These are phyloP conservation scores for Aspergillus asperescens DNA, from an alignment of 495 filamentous ascomycete genomes.

Conservation along the genomic window DNA sequence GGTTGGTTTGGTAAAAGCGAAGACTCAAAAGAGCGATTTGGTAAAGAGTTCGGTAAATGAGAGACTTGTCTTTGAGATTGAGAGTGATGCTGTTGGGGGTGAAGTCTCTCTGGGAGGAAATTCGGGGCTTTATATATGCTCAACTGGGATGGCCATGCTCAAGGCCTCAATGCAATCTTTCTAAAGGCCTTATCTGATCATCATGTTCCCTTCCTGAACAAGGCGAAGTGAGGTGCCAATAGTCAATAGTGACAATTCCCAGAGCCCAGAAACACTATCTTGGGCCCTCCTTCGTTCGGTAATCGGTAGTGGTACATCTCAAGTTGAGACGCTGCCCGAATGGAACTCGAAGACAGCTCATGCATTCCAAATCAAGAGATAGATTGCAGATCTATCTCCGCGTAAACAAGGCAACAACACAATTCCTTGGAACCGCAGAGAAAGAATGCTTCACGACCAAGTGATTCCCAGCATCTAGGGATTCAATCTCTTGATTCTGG, in stretches of 20 bases:
- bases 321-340: not conserved
- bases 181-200: slow-evolving; percentile 3
- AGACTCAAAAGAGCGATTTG: not conserved
- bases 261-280: slow-evolving; percentile 8
- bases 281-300: not conserved
- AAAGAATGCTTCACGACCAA: not conserved
- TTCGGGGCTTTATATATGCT: slow-evolving; percentile 20
- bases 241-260: slow-evolving; percentile 4
- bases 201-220: slow-evolving; percentile 4
- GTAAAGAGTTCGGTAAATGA: slow-evolving; percentile 5
- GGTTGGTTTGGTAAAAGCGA: slow-evolving; percentile 1
- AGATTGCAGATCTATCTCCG: not conserved
- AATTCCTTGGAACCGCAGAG: not conserved
- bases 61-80: slow-evolving; percentile 6
- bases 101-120: not conserved
- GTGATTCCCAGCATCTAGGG: not conserved
- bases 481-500: not conserved
- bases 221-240: not conserved
- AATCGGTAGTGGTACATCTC: too few relatives aligned
- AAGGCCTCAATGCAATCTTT: not conserved
- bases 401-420: not conserved
- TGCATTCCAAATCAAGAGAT: slow-evolving; percentile 3
- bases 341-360: not conserved
- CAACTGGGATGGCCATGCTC: not conserved
- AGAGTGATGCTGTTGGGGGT: slow-evolving; percentile 5